Evolutionary conservation across 1,284 basidiomycete genomes (phyloP).

Genomic region (Puccinia triticina): DNA sequence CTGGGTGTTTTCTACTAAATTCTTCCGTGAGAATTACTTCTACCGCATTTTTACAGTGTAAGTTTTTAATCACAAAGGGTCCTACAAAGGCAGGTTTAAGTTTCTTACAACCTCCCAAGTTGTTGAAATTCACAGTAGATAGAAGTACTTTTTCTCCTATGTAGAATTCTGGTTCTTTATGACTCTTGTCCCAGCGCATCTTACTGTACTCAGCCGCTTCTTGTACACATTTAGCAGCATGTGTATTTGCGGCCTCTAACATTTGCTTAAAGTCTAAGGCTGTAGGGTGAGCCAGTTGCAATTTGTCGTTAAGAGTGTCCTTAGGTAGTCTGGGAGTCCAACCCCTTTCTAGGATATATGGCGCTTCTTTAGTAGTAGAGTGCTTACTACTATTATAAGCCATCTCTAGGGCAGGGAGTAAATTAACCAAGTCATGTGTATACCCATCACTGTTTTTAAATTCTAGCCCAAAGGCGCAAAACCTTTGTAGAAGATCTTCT

Average conservation of each 20-base stretch:
- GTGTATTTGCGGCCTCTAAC: not conserved
- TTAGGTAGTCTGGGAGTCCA: not conserved
- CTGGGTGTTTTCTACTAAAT: not conserved
- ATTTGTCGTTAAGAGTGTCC: not conserved
- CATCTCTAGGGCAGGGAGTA: slow-evolving; percentile 15
- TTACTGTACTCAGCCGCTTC: not conserved
- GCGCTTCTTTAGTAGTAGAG: not conserved
- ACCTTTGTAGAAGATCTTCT: slow-evolving; percentile 55
- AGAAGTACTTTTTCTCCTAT: not conserved
- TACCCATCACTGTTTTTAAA: slow-evolving; percentile 24
- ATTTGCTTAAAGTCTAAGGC: not conserved
- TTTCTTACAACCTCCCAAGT: not conserved
- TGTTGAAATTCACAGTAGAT: not conserved
- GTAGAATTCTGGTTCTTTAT: not conserved
- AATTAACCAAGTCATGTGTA: slow-evolving; percentile 31
- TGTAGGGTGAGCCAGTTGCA: not conserved
- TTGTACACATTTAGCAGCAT: not conserved
- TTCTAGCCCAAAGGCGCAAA: slow-evolving; percentile 27
- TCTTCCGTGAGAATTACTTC: not conserved
- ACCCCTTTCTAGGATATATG: slow-evolving; percentile 12
- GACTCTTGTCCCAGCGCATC: not conserved
- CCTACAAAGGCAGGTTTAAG: not conserved
- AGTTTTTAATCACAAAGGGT: not conserved
- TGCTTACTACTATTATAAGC: slow-evolving; percentile 33
- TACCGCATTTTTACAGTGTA: not conserved